Percentiles rank a stretch among this genome's conserved stretches.
Conservation (phyloP, 2,329 filamentous ascomycete genomes). For the Neonectria coccinea region DNA sequence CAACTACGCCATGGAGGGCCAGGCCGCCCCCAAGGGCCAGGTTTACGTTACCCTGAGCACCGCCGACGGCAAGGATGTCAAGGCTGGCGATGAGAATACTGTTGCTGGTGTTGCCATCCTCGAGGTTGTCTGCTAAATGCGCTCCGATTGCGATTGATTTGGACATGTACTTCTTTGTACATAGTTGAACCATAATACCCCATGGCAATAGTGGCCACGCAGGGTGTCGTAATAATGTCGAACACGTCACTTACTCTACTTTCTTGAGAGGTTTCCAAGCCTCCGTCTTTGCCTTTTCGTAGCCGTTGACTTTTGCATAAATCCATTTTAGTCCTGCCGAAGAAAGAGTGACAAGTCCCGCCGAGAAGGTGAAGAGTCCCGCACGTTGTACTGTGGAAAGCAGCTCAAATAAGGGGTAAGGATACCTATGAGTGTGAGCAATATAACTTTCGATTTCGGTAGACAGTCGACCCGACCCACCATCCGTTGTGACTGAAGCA, state of each 20-base stretch:
- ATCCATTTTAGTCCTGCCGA: slow-evolving; percentile 76
- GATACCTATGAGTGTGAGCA: slow-evolving; percentile 68
- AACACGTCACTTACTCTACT: slow-evolving; percentile 38
- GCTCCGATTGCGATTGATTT: not conserved
- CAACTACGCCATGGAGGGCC: slow-evolving; percentile 17
- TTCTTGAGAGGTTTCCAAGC: slow-evolving; percentile 49
- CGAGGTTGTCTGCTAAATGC: slow-evolving; percentile 38
- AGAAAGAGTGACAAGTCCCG: slow-evolving; percentile 76
- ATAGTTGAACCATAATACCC: slow-evolving; percentile 5
- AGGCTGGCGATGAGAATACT: slow-evolving; percentile 49
- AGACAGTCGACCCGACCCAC: slow-evolving; percentile 54
- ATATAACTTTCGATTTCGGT: not conserved
- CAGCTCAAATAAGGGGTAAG: slow-evolving; percentile 85
- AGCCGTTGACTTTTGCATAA: slow-evolving; percentile 75
- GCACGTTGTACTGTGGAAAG: slow-evolving; percentile 74
- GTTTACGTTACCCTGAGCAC: slow-evolving; percentile 52
- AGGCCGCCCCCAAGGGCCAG: slow-evolving; percentile 44
- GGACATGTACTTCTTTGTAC: not conserved
- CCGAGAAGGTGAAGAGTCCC: slow-evolving; percentile 76
- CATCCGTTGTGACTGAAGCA: slow-evolving; percentile 76
- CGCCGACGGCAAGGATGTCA: slow-evolving; percentile 45
- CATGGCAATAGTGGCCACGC: not conserved
- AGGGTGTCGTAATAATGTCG: slow-evolving; percentile 1
- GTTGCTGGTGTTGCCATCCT: slow-evolving; percentile 50
- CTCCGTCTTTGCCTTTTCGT: slow-evolving; percentile 51